phyloP scores from a whole-genome alignment of 2,329 filamentous ascomycete genomes.

The Neodidymelliopsis sp. region DNA sequence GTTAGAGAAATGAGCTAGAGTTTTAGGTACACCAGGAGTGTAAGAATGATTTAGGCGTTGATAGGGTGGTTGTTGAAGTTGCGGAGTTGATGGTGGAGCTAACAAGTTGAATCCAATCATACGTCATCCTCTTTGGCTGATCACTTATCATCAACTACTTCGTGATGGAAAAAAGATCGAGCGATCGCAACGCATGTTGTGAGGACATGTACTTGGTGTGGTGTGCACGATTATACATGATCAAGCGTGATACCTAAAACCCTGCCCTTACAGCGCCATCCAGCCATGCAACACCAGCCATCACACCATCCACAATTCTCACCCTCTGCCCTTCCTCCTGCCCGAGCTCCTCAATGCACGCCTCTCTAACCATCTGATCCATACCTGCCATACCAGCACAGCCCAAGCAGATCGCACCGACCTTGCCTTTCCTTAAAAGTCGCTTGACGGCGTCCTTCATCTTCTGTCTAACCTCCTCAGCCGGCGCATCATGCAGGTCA shows the following conservation, averaged over 20 bases:
- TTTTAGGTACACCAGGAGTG: neutral
- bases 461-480: slow-evolving; percentile 68
- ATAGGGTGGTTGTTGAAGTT: neutral
- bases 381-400: slow-evolving; percentile 92
- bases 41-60: neutral
- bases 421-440: slow-evolving; percentile 64
- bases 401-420: slow-evolving; percentile 79
- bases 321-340: slow-evolving; percentile 65
- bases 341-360: slow-evolving; percentile 71
- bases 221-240: neutral
- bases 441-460: slow-evolving; percentile 74
- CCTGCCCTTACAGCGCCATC: slow-evolving; percentile 58
- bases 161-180: neutral
- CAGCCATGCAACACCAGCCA: slow-evolving; percentile 70
- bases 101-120: neutral
- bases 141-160: neutral
- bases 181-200: no score
- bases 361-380: slow-evolving; percentile 75
- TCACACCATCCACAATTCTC: slow-evolving; percentile 80
- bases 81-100: neutral
- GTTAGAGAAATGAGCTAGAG: neutral
- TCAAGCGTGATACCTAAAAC: slow-evolving; percentile 28
- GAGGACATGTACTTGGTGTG: no score
- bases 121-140: slow-evolving; percentile 12
- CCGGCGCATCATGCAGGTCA: slow-evolving; percentile 76